Evolutionary conservation across 1,139 yeast genomes (phyloP), one percentile per base, ranked within the genome.

Genomic region (Suhomyces yuchorum): DNA sequence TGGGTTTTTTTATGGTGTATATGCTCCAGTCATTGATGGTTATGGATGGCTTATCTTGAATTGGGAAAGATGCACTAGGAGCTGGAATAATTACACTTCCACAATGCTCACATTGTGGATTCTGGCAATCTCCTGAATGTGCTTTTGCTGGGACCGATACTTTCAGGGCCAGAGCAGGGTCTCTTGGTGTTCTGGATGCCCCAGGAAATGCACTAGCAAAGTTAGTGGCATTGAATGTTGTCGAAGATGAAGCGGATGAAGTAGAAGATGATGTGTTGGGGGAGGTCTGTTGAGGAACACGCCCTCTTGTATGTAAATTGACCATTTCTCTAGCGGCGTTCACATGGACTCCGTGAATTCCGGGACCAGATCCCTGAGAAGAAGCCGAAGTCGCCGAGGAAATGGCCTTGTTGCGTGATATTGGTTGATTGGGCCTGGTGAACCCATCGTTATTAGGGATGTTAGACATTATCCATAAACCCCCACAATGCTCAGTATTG

Each of bases 11-110:
- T 41, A 75, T 71, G 0, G 96, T 85, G 54, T 75, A 79, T 8
- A 93, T 80, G 51, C 82, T 80, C 98, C 98, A 93, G 50, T 84
- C 81, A 48, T 79, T 77, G 3, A 87, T 73, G 1, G 83, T 67
- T 3, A 87, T 85, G 15, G 87, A 81, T 0, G 93, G 93, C 30
- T 75, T 67, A 56, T 86, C 90, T 38, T 71, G 71, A 9, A 83
- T 59, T 0, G 93, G 93, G 51, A 76, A 69, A 3, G 82, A 70
- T 1, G 91, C 81, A 37, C 74, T 75, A 1, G 93, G 95, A 0
- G 89, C 75, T 0, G 95, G 93, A 17, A 85, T 85, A 3, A 86
- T 84, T 33, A 85, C 87, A 8, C 76, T 68, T 0, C 92, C 91
- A 65, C 93, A 86, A 51, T 80, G 81, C 1, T 59, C 67, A 60